A percentile compares a stretch with the other conserved stretches of the same genome.
These are phyloP conservation scores for Talaromyces amestolkiae DNA, from an alignment of 2,329 filamentous ascomycete species.

Conservation along the genomic window DNA sequence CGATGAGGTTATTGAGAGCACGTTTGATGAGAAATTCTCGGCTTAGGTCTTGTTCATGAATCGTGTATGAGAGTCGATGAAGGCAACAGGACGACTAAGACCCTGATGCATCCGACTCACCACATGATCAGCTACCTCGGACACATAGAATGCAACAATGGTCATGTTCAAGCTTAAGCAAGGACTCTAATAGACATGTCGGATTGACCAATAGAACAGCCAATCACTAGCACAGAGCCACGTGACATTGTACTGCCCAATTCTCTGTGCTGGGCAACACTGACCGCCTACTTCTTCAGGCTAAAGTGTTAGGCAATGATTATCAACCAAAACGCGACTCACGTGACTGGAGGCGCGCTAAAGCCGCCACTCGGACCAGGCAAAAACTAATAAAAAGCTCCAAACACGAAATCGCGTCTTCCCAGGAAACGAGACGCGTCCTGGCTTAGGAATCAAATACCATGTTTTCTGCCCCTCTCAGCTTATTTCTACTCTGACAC, in stretches of 20 bases:
- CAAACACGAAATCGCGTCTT: conserved; percentile 19
- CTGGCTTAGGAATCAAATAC: conserved; percentile 14
- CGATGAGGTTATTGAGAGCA: conserved; percentile 67
- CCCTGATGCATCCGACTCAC: not conserved
- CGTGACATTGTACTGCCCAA: not conserved
- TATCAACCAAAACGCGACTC: not conserved
- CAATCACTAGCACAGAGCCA: not conserved
- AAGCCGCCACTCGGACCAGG: not conserved
- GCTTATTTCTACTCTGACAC: conserved; percentile 10
- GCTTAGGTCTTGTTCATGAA: not conserved
- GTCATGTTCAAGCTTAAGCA: not conserved
- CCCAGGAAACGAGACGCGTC: conserved; percentile 14
- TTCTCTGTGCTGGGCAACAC: not conserved
- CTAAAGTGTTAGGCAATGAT: not conserved
- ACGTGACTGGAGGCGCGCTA: not conserved
- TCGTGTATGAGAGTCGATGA: not conserved
- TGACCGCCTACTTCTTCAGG: not conserved
- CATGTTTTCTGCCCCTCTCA: conserved; percentile 19
- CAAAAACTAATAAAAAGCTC: conserved; percentile 14
- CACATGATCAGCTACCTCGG: not conserved
- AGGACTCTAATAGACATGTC: not conserved
- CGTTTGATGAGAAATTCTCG: conserved; percentile 19
- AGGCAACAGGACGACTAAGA: not conserved
- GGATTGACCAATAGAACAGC: not conserved
- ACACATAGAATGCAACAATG: not conserved